A percentile compares a stretch with the other conserved stretches of the same genome.
Evolutionary conservation across 2,329 filamentous ascomycete species (phyloP).

Genomic region (Calonectria pteridis): DNA sequence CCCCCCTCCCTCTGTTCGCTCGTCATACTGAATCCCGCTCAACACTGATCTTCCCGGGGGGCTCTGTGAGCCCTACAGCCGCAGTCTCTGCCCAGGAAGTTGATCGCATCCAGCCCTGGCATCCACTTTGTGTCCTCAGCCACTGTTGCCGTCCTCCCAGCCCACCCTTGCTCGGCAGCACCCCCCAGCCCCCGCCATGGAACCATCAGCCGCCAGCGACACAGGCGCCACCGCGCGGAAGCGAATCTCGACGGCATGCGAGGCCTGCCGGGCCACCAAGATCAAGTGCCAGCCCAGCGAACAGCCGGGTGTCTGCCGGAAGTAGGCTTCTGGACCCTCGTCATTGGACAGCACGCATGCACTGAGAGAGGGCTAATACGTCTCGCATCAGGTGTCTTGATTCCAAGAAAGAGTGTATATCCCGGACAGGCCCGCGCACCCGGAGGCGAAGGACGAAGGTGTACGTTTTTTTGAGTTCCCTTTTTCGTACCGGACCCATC

Average conservation of each 20-base stretch:
- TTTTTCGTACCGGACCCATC: background rate
- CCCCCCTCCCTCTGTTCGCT: background rate
- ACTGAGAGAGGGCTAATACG: conserved; percentile 2
- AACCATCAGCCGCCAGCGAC: conserved; percentile 22
- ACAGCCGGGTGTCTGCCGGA: conserved; percentile 63
- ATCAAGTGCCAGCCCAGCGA: conserved; percentile 64
- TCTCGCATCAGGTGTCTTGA: conserved; percentile 56
- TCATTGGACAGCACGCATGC: background rate
- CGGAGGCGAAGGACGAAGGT: conserved; percentile 58
- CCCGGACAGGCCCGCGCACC: conserved; percentile 63
- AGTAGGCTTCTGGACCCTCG: no score
- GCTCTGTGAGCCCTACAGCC: background rate
- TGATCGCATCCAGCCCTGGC: background rate
- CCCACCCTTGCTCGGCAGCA: background rate
- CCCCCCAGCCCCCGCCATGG: conserved; percentile 31
- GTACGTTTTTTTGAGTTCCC: conserved; percentile 50
- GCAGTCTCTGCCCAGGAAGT: background rate
- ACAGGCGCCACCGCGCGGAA: conserved; percentile 36
- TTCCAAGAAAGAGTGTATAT: conserved; percentile 47
- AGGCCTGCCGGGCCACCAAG: conserved; percentile 67
- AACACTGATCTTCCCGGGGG: background rate
- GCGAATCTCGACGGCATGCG: conserved; percentile 60
- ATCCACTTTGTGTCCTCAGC: background rate
- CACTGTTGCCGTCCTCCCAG: background rate
- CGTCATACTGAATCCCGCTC: background rate